A percentile compares a stretch with the other conserved stretches of the same genome.
These are phyloP conservation scores for Dillenia suffruticosa DNA, from an alignment of 164 flowering plant species.

Conservation along the genomic window DNA sequence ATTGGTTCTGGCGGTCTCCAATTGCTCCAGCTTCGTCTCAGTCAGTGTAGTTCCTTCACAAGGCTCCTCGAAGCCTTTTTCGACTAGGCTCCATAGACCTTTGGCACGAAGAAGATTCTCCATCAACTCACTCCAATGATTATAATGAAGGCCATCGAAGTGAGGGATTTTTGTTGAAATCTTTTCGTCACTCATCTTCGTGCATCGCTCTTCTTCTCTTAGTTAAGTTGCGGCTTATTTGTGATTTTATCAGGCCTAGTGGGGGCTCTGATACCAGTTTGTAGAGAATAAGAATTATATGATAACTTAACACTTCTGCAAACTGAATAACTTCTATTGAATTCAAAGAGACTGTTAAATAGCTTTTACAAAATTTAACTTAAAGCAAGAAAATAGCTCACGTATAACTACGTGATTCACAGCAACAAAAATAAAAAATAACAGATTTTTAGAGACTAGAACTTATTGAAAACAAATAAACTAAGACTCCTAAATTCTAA, in stretches of 20 bases:
- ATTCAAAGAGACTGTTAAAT: no score
- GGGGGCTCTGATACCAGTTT: slow-evolving; percentile 10
- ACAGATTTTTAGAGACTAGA: no score
- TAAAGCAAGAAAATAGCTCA: no score
- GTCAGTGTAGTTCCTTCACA: slow-evolving; percentile 4
- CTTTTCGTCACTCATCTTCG: slow-evolving; percentile 9
- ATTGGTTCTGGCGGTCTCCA: neutral
- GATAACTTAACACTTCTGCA: no score
- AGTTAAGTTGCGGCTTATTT: slow-evolving; percentile 1
- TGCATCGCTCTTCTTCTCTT: neutral
- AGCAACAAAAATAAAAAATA: no score
- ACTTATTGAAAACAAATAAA: no score
- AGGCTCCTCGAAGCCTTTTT: slow-evolving; percentile 6
- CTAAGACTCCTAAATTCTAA: neutral
- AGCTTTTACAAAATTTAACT: no score
- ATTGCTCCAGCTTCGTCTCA: slow-evolving; percentile 9
- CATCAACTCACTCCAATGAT: neutral
- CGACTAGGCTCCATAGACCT: slow-evolving; percentile 8
- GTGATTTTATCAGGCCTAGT: slow-evolving; percentile 7
- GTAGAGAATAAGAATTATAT: no score
- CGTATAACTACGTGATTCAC: no score
- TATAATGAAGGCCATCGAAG: slow-evolving; percentile 4
- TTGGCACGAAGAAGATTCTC: no score
- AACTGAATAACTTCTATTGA: no score
- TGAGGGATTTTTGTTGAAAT: slow-evolving; percentile 4